Evolutionary conservation across 2,329 filamentous ascomycete genomes (phyloP), one percentile per base, ranked within the genome.

Genomic region (Hypoxylon rubiginosum): DNA sequence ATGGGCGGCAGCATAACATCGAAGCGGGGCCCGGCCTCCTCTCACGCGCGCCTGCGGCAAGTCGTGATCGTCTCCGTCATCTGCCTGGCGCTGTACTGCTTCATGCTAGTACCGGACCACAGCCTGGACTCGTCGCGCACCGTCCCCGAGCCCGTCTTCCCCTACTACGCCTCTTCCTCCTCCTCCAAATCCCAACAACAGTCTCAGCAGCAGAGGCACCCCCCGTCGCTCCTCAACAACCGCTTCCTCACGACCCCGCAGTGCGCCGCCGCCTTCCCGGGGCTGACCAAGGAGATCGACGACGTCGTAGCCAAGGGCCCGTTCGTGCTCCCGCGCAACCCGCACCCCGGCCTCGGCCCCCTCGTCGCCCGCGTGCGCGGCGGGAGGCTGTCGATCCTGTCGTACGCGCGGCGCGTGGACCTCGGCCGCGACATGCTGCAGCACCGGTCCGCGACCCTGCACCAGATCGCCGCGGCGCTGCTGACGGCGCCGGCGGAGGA

Each of bases 391-490:
- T 82, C 78, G 67, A 81, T 86, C 58, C 77, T 85, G 59, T 79
- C 81, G 34, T 75, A 79, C 5, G 79, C 83, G 51, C 75, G 78
- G 15, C 75, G 74, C 21, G 72, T 67, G 8, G 82, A 84, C 50
- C 73, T 85, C 24, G 82, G 82, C 6, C 62, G 71, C 13, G 79
- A 82, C 55, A 85, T 85, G 83, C 74, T 81, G 9, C 76, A 78
- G 76, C 83, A 85, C 64, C 82, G 84, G 53, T 79, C 79, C 39
- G 84, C 85, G n/a, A 81, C 83, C 9, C 80, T 88, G 0, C 82
- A 86, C 72, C 83, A 86, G 67, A 80, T 89, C 67, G 77, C 87
- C 72, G 82, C 83, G 63, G 85, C 85, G 4, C 73, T 88, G 11
- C 70, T 83, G 30, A 84, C 86, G 10, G 82, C 83, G 7, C 84